Evolutionary conservation across 2,329 filamentous ascomycete genomes (phyloP).

Genomic region (Coccinonectria pachysandricola): DNA sequence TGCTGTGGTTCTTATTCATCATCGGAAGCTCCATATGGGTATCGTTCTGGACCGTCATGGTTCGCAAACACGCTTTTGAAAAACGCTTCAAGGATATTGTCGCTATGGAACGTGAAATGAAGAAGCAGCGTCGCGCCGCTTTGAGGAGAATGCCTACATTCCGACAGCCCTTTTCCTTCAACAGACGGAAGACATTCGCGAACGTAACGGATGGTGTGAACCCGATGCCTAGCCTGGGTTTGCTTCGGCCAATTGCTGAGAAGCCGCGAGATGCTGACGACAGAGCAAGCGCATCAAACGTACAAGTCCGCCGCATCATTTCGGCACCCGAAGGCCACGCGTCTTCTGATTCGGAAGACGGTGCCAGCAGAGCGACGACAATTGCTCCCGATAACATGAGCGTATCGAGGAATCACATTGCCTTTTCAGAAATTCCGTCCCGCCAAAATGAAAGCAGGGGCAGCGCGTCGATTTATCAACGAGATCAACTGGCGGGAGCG

Average conservation of each 20-base stretch:
- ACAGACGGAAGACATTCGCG: constrained; percentile 12
- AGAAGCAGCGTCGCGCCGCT: constrained; percentile 9
- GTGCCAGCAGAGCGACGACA: constrained; percentile 13
- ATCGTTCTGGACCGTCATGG: constrained; percentile 51
- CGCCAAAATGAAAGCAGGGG: constrained; percentile 4
- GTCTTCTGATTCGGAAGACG: constrained; percentile 12
- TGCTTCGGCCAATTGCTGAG: constrained; percentile 8
- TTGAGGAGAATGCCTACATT: constrained; percentile 4
- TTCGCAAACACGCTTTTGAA: constrained; percentile 53
- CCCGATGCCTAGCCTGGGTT: constrained; percentile 11
- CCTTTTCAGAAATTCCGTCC: constrained; percentile 7
- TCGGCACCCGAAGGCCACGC: constrained; percentile 10
- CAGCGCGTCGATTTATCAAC: constrained; percentile 12
- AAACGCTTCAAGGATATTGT: constrained; percentile 46
- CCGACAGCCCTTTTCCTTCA: constrained; percentile 11
- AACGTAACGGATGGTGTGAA: constrained; percentile 4
- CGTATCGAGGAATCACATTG: constrained; percentile 10
- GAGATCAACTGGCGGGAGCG: constrained; percentile 1
- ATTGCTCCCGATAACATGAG: constrained; percentile 5
- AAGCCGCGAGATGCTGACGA: constrained; percentile 5
- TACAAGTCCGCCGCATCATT: constrained; percentile 8
- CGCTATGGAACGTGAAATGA: constrained; percentile 26
- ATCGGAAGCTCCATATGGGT: constrained; percentile 59
- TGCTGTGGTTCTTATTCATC: constrained; percentile 55
- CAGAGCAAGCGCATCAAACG: constrained; percentile 3